Base-by-base conservation (phyloP, 2,329 filamentous ascomycete genomes). In the Fusarium annulatum region DNA sequence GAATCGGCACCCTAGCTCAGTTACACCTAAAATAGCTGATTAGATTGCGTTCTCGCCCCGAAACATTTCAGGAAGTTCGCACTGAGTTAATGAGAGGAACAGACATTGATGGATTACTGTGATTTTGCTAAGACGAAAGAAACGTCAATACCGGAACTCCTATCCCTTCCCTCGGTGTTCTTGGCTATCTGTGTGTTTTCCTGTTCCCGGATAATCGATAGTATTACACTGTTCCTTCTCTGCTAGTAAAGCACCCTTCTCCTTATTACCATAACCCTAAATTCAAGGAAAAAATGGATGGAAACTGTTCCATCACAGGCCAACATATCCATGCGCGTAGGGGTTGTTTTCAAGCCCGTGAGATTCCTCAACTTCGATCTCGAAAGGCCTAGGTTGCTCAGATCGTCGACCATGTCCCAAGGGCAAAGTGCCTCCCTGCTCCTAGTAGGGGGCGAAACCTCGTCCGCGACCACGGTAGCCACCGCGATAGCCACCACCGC, bases 401-500 rank as follows among this genome's bases (percentile, higher is more conserved):
- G 71, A 55, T 64, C 70, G 59, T 41, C 63, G 69, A 49, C 62
- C 64, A 53, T 70, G 64, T 64, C 51, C 71, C 64, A 73, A 69
- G 61, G 62, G 62, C 60, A 67, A 64, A 66, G 73, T 67, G 73
- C 64, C 69, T 77, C 81, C 82, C 78, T 82, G 80, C 71, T 82
- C 80, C 82, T 87, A 93, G 82, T 93, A 93, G 67, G 91, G 91
- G 64, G 87, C 82, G 80, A 86, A 92, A 71, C 90, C 91, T 77
- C 91, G 87, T 63, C 88, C 88, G 76, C 92, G 88, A 60, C 89
- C 91, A 66, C 91, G 87, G 79, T 92, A 92, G 56, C 90, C 91
- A 67, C 89, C 91, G 63, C 91, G 86, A 80, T 93, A 93, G 58
- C 90, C 91, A 42, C 89, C 81, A 48, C 79, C 77, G 26, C 79